Conservation (phyloP, 371 early-diverging fungal genomes). For the Saksenaea vasiformis region DNA sequence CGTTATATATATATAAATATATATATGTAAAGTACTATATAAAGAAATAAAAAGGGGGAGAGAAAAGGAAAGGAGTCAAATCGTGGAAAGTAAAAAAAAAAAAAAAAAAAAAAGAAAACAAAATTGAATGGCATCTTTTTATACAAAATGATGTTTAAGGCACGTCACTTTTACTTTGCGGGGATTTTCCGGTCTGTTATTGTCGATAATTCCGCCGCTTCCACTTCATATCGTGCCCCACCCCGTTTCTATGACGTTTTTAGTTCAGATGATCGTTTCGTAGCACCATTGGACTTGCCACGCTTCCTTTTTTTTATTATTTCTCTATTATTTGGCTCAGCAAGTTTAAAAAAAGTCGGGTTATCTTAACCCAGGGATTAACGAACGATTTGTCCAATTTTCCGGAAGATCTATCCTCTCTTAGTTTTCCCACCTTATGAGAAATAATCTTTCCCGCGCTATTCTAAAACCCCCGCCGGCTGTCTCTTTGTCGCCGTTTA, state of each 20-base stretch:
- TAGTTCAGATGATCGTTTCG: constrained; percentile 5
- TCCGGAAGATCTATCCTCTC: no score
- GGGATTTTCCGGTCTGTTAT: not conserved
- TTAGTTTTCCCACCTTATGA: not conserved
- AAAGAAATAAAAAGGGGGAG: not conserved
- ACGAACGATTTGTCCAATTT: not conserved
- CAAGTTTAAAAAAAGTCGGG: constrained; percentile 2
- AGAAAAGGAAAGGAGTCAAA: not conserved
- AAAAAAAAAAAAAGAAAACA: not conserved
- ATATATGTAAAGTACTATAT: not conserved
- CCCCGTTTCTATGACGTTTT: not conserved
- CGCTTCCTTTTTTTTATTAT: not conserved
- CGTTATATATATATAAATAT: not conserved
- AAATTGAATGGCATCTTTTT: not conserved
- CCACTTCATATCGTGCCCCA: not conserved
- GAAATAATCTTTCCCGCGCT: not conserved
- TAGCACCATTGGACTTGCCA: not conserved
- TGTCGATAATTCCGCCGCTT: not conserved
- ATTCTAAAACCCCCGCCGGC: not conserved
- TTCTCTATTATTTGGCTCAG: constrained; percentile 1
- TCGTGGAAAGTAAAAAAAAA: not conserved
- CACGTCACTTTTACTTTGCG: constrained; percentile 3
- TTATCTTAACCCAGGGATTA: not conserved
- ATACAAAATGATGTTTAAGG: not conserved
- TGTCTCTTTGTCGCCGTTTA: not conserved